phyloP scores from a whole-genome alignment of 2,329 filamentous ascomycete species.

The Fusarium agapanthi region DNA sequence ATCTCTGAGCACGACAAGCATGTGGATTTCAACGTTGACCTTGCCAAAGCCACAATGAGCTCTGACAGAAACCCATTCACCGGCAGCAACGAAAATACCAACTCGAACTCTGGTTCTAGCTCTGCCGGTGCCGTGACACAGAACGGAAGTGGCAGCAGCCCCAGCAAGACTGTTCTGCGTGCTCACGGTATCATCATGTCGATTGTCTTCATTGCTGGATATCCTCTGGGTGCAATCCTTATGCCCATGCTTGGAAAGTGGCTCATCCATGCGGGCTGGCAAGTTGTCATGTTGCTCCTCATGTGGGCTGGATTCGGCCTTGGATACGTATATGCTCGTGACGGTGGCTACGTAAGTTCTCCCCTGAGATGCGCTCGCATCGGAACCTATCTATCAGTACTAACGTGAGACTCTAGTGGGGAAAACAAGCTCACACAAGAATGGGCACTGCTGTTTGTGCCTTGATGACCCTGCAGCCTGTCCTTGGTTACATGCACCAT shows the following conservation, averaged over 20 bases:
- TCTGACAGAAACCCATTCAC: conserved; percentile 63
- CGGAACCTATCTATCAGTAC: neutral
- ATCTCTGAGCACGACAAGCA: conserved; percentile 56
- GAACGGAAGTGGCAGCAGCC: conserved; percentile 4
- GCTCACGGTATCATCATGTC: conserved; percentile 70
- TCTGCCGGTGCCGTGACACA: conserved; percentile 24
- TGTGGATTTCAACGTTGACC: conserved; percentile 56
- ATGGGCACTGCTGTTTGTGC: conserved; percentile 64
- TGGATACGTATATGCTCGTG: conserved; percentile 59
- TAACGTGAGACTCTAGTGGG: conserved; percentile 54
- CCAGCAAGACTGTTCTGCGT: conserved; percentile 45
- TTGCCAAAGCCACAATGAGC: conserved; percentile 56
- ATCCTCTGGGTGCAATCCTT: conserved; percentile 67
- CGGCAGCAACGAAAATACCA: conserved; percentile 16
- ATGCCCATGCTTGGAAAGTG: conserved; percentile 68
- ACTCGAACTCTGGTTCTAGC: conserved; percentile 12
- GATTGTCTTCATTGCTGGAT: conserved; percentile 65
- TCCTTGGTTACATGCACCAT: conserved; percentile 68
- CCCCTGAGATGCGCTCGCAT: conserved; percentile 3
- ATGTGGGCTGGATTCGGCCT: conserved; percentile 70
- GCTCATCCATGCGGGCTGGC: conserved; percentile 65
- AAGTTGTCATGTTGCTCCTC: conserved; percentile 61
- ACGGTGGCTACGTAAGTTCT: conserved; percentile 54
- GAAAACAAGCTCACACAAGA: conserved; percentile 61
- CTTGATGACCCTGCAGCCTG: conserved; percentile 65